A percentile compares a stretch with the other conserved stretches of the same genome.
Conservation (phyloP, 2,329 filamentous ascomycete genomes). For the Phoma sp. region DNA sequence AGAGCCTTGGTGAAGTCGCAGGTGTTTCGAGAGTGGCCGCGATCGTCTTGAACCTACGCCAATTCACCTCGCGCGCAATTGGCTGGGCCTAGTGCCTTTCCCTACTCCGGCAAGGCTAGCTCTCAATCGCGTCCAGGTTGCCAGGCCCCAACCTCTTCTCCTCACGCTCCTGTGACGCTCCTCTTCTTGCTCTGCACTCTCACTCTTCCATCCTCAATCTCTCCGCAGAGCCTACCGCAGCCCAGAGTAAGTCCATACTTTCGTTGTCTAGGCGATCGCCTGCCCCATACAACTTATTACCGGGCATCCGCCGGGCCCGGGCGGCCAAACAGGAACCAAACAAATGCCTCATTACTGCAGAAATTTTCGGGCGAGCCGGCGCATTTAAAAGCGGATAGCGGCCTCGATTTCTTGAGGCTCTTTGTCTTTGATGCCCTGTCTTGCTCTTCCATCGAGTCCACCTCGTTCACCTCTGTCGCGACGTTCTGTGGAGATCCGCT, state of each 20-base stretch:
- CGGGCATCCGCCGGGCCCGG: slow-evolving; percentile 41
- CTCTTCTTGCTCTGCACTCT: slow-evolving; percentile 20
- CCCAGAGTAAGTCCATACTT: slow-evolving; percentile 39
- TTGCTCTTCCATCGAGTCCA: slow-evolving; percentile 36
- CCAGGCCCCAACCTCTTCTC: slow-evolving; percentile 23
- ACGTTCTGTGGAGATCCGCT: slow-evolving; percentile 38
- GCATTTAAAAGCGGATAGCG: slow-evolving; percentile 41
- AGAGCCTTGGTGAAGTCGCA: slow-evolving; percentile 17
- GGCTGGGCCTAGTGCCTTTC: slow-evolving; percentile 8
- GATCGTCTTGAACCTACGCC: slow-evolving; percentile 17
- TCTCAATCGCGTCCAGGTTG: slow-evolving; percentile 14
- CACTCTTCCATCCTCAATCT: slow-evolving; percentile 12
- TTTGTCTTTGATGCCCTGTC: slow-evolving; percentile 40
- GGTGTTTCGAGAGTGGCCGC: slow-evolving; percentile 20
- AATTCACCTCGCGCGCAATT: slow-evolving; percentile 6
- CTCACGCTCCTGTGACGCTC: slow-evolving; percentile 13
- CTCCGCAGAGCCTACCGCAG: slow-evolving; percentile 23
- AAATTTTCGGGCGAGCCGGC: slow-evolving; percentile 43
- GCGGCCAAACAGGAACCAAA: slow-evolving; percentile 37
- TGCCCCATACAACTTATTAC: slow-evolving; percentile 33
- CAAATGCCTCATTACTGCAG: slow-evolving; percentile 48
- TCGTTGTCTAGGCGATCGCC: slow-evolving; percentile 29
- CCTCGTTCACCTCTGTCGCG: slow-evolving; percentile 30
- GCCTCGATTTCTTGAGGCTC: slow-evolving; percentile 25
- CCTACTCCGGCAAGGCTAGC: slow-evolving; percentile 13